These are phyloP conservation scores for Arthromyces matolae DNA, from an alignment of 768 basidiomycete genomes.

Conservation along the genomic window DNA sequence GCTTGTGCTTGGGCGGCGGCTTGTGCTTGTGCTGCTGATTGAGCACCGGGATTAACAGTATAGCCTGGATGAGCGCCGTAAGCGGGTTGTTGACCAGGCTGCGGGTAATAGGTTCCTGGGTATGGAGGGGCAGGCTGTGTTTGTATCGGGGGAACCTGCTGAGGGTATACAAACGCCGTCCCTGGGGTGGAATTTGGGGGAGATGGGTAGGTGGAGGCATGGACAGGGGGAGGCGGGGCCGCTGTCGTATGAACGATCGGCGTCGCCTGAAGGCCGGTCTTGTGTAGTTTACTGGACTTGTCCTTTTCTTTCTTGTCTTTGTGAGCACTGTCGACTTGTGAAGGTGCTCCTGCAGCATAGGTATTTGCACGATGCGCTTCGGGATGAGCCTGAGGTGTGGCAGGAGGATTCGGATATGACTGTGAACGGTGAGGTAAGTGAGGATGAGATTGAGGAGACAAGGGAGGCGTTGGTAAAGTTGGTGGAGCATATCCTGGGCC, in stretches of 20 bases:
- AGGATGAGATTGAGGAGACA: not conserved
- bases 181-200: not conserved
- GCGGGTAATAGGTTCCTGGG: not conserved
- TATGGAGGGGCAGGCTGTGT: not conserved
- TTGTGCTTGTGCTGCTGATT: not conserved
- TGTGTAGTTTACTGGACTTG: not conserved
- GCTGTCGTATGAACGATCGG: not conserved
- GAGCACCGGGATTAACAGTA: not conserved
- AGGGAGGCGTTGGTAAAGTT: not conserved
- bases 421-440: slow-evolving; percentile 7
- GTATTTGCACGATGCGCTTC: slow-evolving; percentile 10
- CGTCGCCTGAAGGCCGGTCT: not conserved
- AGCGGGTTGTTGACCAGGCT: not conserved
- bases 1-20: not conserved
- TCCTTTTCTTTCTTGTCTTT: not conserved
- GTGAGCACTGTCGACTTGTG: no score
- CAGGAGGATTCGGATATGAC: slow-evolving; percentile 7
- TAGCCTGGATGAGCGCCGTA: not conserved
- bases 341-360: not conserved
- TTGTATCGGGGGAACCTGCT: not conserved
- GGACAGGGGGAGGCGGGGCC: not conserved
- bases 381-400: not conserved
- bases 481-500: not conserved
- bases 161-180: not conserved
- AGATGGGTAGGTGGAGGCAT: not conserved